These are phyloP conservation scores for Globisporangium splendens DNA, from an alignment of 352 stramenopile species.

Conservation along the genomic window DNA sequence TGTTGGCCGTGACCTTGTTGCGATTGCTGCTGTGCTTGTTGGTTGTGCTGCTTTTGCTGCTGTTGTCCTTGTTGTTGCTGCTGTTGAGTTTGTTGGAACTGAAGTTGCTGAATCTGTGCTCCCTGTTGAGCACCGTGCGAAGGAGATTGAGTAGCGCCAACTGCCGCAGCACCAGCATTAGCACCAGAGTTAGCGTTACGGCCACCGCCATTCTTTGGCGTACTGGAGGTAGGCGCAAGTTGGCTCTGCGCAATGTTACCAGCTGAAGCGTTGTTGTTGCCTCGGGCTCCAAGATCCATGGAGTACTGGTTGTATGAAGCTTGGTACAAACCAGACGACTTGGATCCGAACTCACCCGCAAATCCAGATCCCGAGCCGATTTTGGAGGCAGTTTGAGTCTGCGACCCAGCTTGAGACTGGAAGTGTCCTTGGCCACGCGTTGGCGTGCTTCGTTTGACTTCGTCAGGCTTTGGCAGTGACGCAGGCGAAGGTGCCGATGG, in stretches of 20 bases:
- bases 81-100: constrained; percentile 42
- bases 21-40: constrained; percentile 12
- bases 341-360: constrained; percentile 45
- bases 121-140: constrained; percentile 46
- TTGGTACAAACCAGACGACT: constrained; percentile 68
- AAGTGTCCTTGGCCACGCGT: constrained; percentile 53
- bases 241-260: constrained; percentile 31
- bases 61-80: constrained; percentile 23
- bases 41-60: constrained; percentile 17
- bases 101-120: constrained; percentile 26
- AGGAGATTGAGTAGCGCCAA: constrained; percentile 50
- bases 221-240: constrained; percentile 40
- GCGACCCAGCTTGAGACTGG: constrained; percentile 30
- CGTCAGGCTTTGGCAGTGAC: constrained; percentile 82
- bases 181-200: constrained; percentile 14
- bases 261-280: constrained; percentile 12
- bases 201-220: constrained; percentile 44
- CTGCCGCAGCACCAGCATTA: constrained; percentile 9
- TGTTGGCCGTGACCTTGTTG: constrained; percentile 16
- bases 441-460: constrained; percentile 75
- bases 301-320: constrained; percentile 78
- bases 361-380: constrained; percentile 53
- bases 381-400: constrained; percentile 41
- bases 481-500: constrained; percentile 81
- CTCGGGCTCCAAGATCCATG: constrained; percentile 62